These are phyloP conservation scores for Rhizoclosmatium globosum DNA, from an alignment of 192 early-diverging fungal species.

Conservation along the genomic window DNA sequence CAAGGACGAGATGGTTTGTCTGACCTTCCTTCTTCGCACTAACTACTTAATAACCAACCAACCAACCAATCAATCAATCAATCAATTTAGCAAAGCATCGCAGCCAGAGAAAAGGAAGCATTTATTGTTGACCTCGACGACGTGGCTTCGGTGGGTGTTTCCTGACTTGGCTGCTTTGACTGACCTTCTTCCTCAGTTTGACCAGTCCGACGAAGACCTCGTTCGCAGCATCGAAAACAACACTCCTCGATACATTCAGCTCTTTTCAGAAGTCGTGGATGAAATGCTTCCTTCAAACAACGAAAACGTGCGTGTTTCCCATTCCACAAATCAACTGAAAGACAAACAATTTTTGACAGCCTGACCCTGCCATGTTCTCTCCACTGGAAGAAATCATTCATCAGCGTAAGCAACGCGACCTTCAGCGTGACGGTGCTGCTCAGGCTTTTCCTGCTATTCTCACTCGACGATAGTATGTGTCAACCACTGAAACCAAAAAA, in stretches of 20 bases:
- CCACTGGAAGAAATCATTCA: conserved; percentile 91
- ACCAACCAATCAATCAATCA: not conserved
- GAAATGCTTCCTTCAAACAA: conserved; percentile 54
- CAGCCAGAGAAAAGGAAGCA: conserved; percentile 37
- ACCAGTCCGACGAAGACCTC: conserved; percentile 43
- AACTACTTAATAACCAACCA: too few relatives aligned
- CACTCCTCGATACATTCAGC: conserved; percentile 83
- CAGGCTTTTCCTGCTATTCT: conserved; percentile 79
- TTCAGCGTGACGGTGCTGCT: conserved; percentile 38
- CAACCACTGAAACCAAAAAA: not conserved
- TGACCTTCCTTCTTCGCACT: too few relatives aligned
- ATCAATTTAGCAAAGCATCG: conserved; percentile 44
- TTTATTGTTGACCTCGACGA: conserved; percentile 59
- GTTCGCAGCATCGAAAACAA: conserved; percentile 78
- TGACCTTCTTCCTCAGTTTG: conserved; percentile 39
- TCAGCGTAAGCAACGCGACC: conserved; percentile 75
- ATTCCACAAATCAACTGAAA: not conserved
- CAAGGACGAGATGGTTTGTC: conserved; percentile 42
- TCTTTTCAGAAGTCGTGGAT: conserved; percentile 84
- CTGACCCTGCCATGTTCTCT: conserved; percentile 67
- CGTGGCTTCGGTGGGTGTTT: conserved; percentile 36
- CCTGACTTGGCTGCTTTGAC: not conserved
- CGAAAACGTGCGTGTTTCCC: conserved; percentile 37
- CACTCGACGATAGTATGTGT: conserved; percentile 84
- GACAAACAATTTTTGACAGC: not conserved